Evolutionary conservation across 2,329 filamentous ascomycete species (phyloP).

Genomic region (Periconia digitata): DNA sequence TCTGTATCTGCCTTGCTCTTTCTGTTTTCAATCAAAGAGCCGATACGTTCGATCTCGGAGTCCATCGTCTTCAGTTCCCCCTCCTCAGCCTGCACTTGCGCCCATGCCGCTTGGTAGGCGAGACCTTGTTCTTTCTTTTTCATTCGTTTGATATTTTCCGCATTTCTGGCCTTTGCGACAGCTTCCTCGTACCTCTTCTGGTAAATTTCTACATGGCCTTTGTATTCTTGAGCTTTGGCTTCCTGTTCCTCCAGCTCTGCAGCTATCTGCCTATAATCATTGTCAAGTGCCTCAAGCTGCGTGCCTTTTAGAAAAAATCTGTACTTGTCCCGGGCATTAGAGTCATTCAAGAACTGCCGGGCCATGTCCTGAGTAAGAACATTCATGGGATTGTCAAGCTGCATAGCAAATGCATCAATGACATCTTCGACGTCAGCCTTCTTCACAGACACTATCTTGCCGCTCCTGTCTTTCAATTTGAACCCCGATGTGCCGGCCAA

Average conservation of each 20-base stretch:
- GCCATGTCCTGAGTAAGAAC: conserved; percentile 95
- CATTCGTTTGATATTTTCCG: conserved; percentile 67
- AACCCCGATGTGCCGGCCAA: conserved; percentile 75
- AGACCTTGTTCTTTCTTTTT: conserved; percentile 62
- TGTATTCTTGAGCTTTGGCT: conserved; percentile 61
- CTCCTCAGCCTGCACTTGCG: conserved; percentile 80
- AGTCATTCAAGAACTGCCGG: conserved; percentile 85
- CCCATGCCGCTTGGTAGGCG: conserved; percentile 76
- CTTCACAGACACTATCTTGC: conserved; percentile 75
- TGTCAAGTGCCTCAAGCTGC: conserved; percentile 86
- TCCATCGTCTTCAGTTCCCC: conserved; percentile 35
- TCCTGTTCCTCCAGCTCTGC: conserved; percentile 75
- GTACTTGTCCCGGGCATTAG: conserved; percentile 83
- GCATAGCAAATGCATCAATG: conserved; percentile 86
- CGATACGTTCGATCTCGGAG: conserved; percentile 31
- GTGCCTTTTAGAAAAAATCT: conserved; percentile 95
- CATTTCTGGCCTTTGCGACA: conserved; percentile 63
- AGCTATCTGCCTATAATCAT: conserved; percentile 83
- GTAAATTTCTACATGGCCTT: conserved; percentile 65
- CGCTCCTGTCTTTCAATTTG: conserved; percentile 76
- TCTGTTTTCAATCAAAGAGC: conserved; percentile 53
- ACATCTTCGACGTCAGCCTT: conserved; percentile 89
- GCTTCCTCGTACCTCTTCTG: conserved; percentile 63
- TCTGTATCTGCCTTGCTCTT: conserved; percentile 50
- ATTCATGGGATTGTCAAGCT: conserved; percentile 96